phyloP scores from a whole-genome alignment of 2,329 filamentous ascomycete genomes.

The Curvularia sp. region DNA sequence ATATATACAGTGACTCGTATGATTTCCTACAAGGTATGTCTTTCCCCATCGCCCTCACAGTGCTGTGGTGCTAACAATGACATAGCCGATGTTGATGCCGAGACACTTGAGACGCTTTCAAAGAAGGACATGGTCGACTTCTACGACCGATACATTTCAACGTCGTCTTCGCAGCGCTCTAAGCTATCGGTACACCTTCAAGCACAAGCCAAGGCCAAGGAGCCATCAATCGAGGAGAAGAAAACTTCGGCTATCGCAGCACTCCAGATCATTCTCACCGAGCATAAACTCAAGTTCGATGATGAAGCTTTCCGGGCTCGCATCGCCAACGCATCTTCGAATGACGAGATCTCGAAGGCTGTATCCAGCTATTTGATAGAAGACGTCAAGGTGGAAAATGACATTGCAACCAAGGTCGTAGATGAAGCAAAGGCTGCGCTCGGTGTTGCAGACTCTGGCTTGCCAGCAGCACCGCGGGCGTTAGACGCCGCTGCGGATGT shows the following conservation, averaged over 20 bases:
- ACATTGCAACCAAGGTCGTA: conserved; percentile 59
- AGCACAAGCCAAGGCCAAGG: conserved; percentile 67
- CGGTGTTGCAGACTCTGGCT: conserved; percentile 42
- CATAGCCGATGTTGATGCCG: conserved; percentile 77
- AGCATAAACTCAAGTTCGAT: conserved; percentile 57
- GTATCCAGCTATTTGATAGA: conserved; percentile 58
- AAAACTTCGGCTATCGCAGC: conserved; percentile 47
- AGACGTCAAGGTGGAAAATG: conserved; percentile 57
- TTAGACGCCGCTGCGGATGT: conserved; percentile 31
- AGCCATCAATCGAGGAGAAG: conserved; percentile 52
- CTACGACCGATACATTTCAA: conserved; percentile 77
- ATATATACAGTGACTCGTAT: conserved; percentile 85
- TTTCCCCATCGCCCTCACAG: neutral
- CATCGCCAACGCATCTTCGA: conserved; percentile 57
- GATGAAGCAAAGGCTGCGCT: conserved; percentile 60
- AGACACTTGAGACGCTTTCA: conserved; percentile 73
- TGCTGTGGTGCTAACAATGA: conserved; percentile 12
- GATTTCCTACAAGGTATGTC: conserved; percentile 84
- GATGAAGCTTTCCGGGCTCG: conserved; percentile 52
- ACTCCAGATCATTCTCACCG: conserved; percentile 55
- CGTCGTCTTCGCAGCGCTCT: conserved; percentile 74
- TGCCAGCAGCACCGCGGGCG: conserved; percentile 54
- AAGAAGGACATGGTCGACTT: conserved; percentile 83
- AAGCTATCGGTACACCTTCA: conserved; percentile 85
- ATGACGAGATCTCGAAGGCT: conserved; percentile 58